These are phyloP conservation scores for Eucalyptus curtisii DNA, from an alignment of 345 rosid genomes.

Conservation along the genomic window DNA sequence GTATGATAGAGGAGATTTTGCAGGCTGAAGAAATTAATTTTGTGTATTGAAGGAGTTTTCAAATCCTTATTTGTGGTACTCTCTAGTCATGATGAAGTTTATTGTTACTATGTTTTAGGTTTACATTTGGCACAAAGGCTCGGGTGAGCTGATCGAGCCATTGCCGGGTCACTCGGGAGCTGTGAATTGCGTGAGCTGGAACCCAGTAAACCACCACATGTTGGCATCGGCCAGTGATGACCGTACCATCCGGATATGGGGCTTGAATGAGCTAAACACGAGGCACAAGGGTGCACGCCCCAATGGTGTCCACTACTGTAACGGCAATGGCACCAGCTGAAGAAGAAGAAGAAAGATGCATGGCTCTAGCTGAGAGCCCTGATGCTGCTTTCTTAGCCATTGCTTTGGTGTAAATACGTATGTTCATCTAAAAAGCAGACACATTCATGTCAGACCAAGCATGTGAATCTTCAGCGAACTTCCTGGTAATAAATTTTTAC, in stretches of 20 bases:
- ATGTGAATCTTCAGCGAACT: constrained; percentile 13
- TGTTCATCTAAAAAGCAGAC: constrained; percentile 14
- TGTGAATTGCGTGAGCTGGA: constrained; percentile 43
- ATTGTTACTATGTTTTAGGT: constrained; percentile 20
- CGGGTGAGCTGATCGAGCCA: constrained; percentile 31
- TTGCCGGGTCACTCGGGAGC: constrained; percentile 61
- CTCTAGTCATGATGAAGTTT: neutral
- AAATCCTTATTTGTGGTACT: neutral
- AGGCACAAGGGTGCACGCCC: constrained; percentile 14
- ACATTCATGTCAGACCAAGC: constrained; percentile 14
- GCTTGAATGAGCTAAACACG: constrained; percentile 13
- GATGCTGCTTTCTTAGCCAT: constrained; percentile 5
- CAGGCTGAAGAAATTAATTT: neutral
- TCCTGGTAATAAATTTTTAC: constrained; percentile 26
- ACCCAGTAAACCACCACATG: constrained; percentile 28
- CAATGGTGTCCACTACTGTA: constrained; percentile 33
- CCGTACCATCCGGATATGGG: constrained; percentile 56
- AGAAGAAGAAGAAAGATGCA: constrained; percentile 4
- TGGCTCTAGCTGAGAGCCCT: neutral
- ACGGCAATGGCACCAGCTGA: constrained; percentile 3
- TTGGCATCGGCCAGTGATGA: constrained; percentile 44
- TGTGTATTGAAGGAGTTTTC: neutral
- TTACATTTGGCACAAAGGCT: constrained; percentile 49
- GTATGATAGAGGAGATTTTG: neutral
- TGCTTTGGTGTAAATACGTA: constrained; percentile 32